A percentile compares a stretch with the other conserved stretches of the same genome.
phyloP scores from a whole-genome alignment of 2,329 filamentous ascomycete species.

The Epichloe uncinata region DNA sequence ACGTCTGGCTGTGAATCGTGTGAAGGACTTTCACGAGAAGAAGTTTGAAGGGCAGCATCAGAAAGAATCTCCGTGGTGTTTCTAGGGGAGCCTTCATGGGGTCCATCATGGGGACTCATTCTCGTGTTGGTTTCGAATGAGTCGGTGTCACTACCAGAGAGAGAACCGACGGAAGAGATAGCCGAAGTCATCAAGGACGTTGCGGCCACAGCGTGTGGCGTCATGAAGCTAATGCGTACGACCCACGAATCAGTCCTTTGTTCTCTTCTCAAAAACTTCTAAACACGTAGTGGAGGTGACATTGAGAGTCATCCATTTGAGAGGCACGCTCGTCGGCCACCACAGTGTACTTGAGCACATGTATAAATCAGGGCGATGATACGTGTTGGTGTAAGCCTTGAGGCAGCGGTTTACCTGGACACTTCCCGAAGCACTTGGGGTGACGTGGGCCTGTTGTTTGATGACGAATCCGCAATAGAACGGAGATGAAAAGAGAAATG shows the following conservation, averaged over 20 bases:
- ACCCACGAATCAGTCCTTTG: neutral
- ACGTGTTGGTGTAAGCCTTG: neutral
- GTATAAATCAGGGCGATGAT: neutral
- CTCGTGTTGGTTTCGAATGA: neutral
- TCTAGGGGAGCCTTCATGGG: conserved; percentile 1
- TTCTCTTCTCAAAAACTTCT: neutral
- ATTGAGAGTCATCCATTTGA: neutral
- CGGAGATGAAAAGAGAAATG: neutral
- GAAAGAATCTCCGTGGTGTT: conserved; percentile 10
- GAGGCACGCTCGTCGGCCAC: neutral
- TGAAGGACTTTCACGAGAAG: neutral
- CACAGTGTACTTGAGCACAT: neutral
- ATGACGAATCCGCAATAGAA: neutral
- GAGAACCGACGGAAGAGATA: neutral
- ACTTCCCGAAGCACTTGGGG: neutral
- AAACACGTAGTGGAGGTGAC: neutral
- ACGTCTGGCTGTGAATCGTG: neutral
- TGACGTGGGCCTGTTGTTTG: neutral
- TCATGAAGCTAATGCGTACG: neutral
- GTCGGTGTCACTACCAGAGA: conserved; percentile 4
- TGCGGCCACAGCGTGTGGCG: neutral
- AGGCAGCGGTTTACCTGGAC: neutral
- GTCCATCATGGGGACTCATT: neutral
- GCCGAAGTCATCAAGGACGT: conserved; percentile 3
- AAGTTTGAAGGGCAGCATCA: conserved; percentile 5